Evolutionary conservation across 129 eudicot genomes (phyloP).

Genomic region (Lonicera japonica): DNA sequence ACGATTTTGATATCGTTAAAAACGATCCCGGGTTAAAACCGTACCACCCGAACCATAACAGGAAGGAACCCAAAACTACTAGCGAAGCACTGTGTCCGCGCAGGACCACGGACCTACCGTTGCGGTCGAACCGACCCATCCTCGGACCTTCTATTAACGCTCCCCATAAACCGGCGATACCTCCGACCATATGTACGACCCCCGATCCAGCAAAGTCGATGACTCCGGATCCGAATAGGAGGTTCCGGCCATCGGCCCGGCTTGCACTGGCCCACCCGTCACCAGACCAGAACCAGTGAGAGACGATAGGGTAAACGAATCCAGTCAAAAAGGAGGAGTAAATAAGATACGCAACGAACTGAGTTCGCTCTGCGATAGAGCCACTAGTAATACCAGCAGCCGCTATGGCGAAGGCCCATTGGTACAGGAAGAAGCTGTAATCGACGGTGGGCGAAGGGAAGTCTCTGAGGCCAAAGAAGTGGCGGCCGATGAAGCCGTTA

Average conservation of each 20-base stretch:
- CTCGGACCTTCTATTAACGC: conserved; percentile 71
- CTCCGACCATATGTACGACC: conserved; percentile 76
- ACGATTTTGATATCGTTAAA: conserved; percentile 43
- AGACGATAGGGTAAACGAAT: conserved; percentile 57
- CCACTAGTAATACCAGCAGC: conserved; percentile 82
- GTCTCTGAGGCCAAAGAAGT: conserved; percentile 36
- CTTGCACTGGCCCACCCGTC: conserved; percentile 75
- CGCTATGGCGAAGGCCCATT: conserved; percentile 77
- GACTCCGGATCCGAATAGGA: conserved; percentile 57
- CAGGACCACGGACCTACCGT: conserved; percentile 51
- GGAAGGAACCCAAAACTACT: conserved; percentile 56
- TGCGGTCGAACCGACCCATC: conserved; percentile 52
- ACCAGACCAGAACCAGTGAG: conserved; percentile 69
- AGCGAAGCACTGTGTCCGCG: conserved; percentile 64
- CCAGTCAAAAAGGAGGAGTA: conserved; percentile 70
- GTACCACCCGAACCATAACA: conserved; percentile 75
- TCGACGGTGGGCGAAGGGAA: conserved; percentile 41
- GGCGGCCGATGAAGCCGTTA: conserved; percentile 59
- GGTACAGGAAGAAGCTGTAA: conserved; percentile 57
- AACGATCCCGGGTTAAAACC: conserved; percentile 75
- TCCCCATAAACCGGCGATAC: conserved; percentile 69
- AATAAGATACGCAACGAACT: conserved; percentile 64
- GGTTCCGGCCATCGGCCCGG: conserved; percentile 27
- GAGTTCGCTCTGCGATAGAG: conserved; percentile 67
- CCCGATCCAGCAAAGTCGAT: conserved; percentile 74